Base-by-base conservation (phyloP, 2,329 filamentous ascomycete genomes). In the Claviceps cyperi region DNA sequence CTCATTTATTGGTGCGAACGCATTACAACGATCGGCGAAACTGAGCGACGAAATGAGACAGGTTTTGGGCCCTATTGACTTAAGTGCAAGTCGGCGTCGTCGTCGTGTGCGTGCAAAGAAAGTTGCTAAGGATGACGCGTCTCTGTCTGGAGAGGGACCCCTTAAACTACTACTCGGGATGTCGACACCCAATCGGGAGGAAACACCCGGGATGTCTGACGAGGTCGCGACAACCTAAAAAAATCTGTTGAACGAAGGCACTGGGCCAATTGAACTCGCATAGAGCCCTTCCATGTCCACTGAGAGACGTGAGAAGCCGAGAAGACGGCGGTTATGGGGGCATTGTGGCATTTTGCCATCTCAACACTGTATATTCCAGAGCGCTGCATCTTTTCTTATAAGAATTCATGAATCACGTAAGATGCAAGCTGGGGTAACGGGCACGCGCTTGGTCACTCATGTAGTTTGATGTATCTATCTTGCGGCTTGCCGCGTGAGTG, bases 1-100 rank as follows among this genome's bases (percentile, higher is more conserved):
- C 1, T 39, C 57, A 5, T 55, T 63, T 28, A 57, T 66, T 50
- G 57, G 56, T 15, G 50, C 52, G 5, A 43, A 52, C 3, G 58
- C 61, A 13, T 28, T 53, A 1, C 50, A 59, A 39, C 53, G 50
- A 46, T 56, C 59, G 5, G 13, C 55, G 17, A 47, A 55, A 48
- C 49, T 67, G 48, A 52, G 53, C 13, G 46, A 48, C 13, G 61
- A 66, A 17, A 51, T 57, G 5, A 51, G 50, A 13, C 47, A 50
- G 14, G 9, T 21, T 11, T 11, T 50, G 45, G 11, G 32, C 19
- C 6, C 22, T 6, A 35, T 24, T 1, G 21, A 38, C 55, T 17
- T 32, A 58, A 17, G 50, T 52, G 13, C 49, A 51, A 14, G 48
- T 43, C n/a, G 35, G 22, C 28, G 5, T 5, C 39, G 17, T 43